These are phyloP conservation scores for Orychophragmus violaceus DNA, from an alignment of 345 rosid species.

Conservation along the genomic window DNA sequence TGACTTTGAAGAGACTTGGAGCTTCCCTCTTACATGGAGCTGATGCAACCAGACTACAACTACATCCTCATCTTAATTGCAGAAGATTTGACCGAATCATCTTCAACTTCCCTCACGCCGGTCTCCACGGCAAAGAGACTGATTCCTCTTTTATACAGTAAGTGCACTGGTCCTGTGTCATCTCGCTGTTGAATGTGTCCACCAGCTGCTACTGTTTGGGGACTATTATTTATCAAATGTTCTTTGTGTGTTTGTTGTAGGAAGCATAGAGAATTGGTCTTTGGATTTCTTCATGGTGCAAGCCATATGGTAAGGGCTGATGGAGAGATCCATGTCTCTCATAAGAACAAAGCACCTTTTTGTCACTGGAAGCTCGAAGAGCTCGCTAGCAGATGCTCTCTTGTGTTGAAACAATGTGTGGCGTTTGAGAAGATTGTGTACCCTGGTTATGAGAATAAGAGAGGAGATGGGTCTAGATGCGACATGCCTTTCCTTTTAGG, in stretches of 20 bases:
- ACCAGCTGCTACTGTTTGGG: no score
- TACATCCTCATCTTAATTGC: conserved; percentile 28
- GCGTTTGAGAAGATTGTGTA: conserved; percentile 35
- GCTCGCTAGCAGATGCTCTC: conserved; percentile 37
- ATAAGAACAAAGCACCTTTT: conserved; percentile 45
- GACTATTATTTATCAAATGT: no score
- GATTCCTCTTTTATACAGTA: conserved; percentile 14
- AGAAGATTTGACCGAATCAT: conserved; percentile 44
- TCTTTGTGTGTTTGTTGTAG: conserved; percentile 24
- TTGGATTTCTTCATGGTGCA: conserved; percentile 41
- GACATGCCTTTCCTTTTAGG: conserved; percentile 47
- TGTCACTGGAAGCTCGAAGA: conserved; percentile 45
- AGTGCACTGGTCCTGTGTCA: no score
- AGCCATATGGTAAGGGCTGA: conserved; percentile 32
- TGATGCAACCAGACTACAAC: conserved; percentile 45
- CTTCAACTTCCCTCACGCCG: conserved; percentile 59
- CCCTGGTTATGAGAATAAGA: conserved; percentile 46
- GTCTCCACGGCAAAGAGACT: conserved; percentile 39
- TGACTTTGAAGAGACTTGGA: conserved; percentile 31
- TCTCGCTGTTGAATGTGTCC: no score
- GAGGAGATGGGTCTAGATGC: conserved; percentile 41
- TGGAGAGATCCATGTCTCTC: conserved; percentile 57
- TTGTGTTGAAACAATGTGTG: conserved; percentile 16
- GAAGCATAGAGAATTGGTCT: conserved; percentile 38
- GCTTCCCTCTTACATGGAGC: conserved; percentile 42